Evolutionary conservation across 768 basidiomycete genomes (phyloP).

Genomic region (Russula dissimulans): DNA sequence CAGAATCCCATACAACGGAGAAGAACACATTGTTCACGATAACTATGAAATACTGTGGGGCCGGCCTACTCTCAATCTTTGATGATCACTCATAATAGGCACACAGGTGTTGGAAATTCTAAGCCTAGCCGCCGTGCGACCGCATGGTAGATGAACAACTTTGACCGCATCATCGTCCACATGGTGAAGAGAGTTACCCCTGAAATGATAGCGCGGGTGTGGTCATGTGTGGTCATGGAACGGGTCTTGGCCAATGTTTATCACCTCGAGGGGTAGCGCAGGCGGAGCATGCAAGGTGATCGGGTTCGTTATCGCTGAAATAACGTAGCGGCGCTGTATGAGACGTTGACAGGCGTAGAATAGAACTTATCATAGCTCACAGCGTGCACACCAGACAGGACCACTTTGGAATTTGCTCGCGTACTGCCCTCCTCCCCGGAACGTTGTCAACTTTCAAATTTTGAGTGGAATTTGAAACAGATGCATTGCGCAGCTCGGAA

Average conservation of each 20-base stretch:
- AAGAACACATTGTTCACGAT: slow-evolving; percentile 30
- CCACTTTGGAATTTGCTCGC: slow-evolving; percentile 2
- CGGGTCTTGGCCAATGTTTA: background rate
- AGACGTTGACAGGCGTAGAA: background rate
- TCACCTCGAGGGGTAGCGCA: slow-evolving; percentile 49
- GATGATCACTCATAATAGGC: background rate
- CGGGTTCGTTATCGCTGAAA: slow-evolving; percentile 41
- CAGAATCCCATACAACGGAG: background rate
- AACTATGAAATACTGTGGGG: slow-evolving; percentile 40
- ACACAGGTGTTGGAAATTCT: slow-evolving; percentile 31
- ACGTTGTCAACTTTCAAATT: background rate
- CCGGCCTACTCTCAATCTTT: background rate
- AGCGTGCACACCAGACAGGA: slow-evolving; percentile 11
- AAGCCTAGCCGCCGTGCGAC: background rate
- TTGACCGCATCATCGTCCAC: background rate
- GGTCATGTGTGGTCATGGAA: slow-evolving; percentile 2
- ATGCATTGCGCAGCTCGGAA: background rate
- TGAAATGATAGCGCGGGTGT: background rate
- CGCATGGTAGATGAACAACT: background rate
- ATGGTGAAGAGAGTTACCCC: background rate
- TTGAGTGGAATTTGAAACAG: background rate
- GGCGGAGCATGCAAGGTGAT: slow-evolving; percentile 51
- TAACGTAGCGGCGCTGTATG: slow-evolving; percentile 1
- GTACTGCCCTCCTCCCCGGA: background rate
- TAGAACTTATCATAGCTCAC: background rate